Evolutionary conservation across 768 basidiomycete species (phyloP).

Genomic region (Mycena albidolilacea): DNA sequence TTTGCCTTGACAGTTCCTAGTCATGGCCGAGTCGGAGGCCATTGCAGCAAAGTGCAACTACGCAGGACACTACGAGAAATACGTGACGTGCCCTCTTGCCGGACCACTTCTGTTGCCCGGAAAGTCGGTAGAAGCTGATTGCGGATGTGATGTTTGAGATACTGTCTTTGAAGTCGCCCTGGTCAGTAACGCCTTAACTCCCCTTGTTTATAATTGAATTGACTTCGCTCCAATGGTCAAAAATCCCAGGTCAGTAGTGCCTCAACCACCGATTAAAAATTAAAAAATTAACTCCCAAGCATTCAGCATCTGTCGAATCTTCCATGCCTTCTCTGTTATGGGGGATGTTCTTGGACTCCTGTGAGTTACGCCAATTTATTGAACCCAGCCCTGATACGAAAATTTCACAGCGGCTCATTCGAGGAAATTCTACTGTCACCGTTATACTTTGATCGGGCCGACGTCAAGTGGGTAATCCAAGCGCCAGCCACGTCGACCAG

Average conservation of each 20-base stretch:
- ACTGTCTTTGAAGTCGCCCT: constrained; percentile 74
- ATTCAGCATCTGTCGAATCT: constrained; percentile 84
- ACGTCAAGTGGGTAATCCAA: constrained; percentile 81
- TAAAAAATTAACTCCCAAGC: constrained; percentile 47
- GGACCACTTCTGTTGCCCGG: constrained; percentile 79
- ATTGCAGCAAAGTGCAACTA: constrained; percentile 73
- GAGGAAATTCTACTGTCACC: constrained; percentile 67
- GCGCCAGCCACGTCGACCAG: constrained; percentile 77
- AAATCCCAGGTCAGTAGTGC: too few relatives aligned
- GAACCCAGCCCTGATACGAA: not conserved
- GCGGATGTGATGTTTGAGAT: constrained; percentile 79
- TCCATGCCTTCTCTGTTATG: constrained; percentile 79
- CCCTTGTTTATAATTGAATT: too few relatives aligned
- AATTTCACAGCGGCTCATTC: constrained; percentile 65
- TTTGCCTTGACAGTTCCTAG: constrained; percentile 52
- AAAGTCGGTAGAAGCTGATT: constrained; percentile 58
- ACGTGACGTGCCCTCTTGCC: constrained; percentile 78
- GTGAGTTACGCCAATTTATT: constrained; percentile 52
- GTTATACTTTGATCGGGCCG: constrained; percentile 77
- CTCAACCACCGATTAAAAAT: too few relatives aligned
- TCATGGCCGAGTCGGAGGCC: constrained; percentile 70
- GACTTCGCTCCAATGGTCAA: too few relatives aligned
- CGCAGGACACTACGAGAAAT: constrained; percentile 70
- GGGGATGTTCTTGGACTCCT: constrained; percentile 91
- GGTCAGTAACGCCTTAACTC: constrained; percentile 30